Percentiles rank a stretch among this genome's conserved stretches.
These are phyloP conservation scores for Trypanosoma melophagium DNA, from an alignment of 208 protist genomes.

Conservation along the genomic window DNA sequence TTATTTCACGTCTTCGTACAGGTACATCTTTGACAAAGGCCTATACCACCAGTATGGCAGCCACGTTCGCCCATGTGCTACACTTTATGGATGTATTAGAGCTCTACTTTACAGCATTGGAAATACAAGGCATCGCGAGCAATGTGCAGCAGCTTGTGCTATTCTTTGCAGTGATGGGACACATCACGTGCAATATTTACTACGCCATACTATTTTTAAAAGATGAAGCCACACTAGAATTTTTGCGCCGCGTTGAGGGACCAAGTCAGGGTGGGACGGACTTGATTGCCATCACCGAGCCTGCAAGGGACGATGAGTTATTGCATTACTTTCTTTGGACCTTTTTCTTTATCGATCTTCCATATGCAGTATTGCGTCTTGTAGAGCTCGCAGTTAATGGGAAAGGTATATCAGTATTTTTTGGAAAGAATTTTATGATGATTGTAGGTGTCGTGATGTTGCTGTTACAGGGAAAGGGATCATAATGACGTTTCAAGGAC, in stretches of 20 bases:
- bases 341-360: slow-evolving; percentile 30
- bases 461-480: slow-evolving; percentile 2
- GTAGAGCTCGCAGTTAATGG: slow-evolving; percentile 20
- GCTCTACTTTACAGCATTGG: slow-evolving; percentile 20
- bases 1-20: slow-evolving; percentile 16
- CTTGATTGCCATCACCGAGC: slow-evolving; percentile 4
- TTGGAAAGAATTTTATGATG: slow-evolving; percentile 34
- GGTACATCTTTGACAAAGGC: slow-evolving; percentile 20
- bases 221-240: slow-evolving; percentile 14
- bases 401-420: slow-evolving; percentile 20
- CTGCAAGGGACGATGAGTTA: slow-evolving; percentile 21
- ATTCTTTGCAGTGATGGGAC: slow-evolving; percentile 27
- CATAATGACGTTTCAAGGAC: neutral
- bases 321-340: slow-evolving; percentile 30
- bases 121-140: neutral
- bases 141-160: slow-evolving; percentile 14
- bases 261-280: neutral
- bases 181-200: slow-evolving; percentile 25
- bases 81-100: slow-evolving; percentile 29
- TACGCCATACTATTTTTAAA: slow-evolving; percentile 23
- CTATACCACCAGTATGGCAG: slow-evolving; percentile 31
- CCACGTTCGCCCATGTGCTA: slow-evolving; percentile 26
- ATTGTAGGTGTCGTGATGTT: slow-evolving; percentile 23
- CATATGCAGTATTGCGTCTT: slow-evolving; percentile 21
- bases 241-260: slow-evolving; percentile 20